Evolutionary conservation across 2,329 filamentous ascomycete genomes (phyloP).

Genomic region (Fusarium xyrophilum): DNA sequence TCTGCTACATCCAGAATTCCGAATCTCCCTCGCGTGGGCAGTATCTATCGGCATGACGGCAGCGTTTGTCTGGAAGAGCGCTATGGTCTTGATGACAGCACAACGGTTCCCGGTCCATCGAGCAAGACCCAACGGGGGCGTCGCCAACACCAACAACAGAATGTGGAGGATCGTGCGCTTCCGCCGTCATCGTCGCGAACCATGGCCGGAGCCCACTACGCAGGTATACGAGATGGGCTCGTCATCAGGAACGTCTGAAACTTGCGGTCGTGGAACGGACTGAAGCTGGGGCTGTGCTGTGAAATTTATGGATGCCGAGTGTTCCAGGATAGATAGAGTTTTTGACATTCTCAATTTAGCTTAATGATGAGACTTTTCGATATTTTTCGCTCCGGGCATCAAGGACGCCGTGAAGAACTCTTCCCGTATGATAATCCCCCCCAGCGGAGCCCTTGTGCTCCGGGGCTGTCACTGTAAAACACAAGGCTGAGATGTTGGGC

Average conservation of each 20-base stretch:
- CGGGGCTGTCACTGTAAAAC: background rate
- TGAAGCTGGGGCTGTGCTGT: background rate
- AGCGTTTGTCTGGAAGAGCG: constrained; percentile 15
- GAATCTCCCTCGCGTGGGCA: constrained; percentile 4
- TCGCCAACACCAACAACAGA: background rate
- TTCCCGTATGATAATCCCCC: background rate
- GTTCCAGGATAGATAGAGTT: background rate
- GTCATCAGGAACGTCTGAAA: background rate
- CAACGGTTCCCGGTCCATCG: constrained; percentile 16
- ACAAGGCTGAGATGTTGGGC: background rate
- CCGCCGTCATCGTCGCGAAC: background rate
- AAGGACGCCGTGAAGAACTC: background rate
- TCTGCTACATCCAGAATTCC: constrained; percentile 10
- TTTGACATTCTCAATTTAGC: background rate
- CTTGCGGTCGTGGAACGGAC: background rate
- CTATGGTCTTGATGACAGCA: constrained; percentile 13
- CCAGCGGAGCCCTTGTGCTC: background rate
- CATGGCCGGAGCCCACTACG: background rate
- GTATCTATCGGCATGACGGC: constrained; percentile 13
- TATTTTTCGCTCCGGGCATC: background rate
- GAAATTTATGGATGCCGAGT: background rate
- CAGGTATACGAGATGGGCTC: background rate
- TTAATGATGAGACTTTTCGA: background rate
- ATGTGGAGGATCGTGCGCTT: constrained; percentile 13
- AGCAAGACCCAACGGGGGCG: background rate